These are phyloP conservation scores for Cephaloascus albidus DNA, from an alignment of 805 yeast species.

Conservation along the genomic window DNA sequence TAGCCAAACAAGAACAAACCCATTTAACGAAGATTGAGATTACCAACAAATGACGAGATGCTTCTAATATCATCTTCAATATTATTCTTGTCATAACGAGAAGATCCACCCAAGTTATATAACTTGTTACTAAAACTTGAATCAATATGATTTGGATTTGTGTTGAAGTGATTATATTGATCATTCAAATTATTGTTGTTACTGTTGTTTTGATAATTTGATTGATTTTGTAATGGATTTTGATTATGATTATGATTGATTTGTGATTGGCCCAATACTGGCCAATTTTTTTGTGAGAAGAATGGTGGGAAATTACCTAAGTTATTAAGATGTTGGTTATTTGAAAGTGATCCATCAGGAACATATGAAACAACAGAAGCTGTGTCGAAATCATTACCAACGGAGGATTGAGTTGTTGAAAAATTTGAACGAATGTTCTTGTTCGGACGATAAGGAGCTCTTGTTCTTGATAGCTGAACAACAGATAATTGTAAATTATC, in stretches of 20 bases:
- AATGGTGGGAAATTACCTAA: constrained; percentile 6
- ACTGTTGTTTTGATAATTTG: background rate
- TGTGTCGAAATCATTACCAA: constrained; percentile 21
- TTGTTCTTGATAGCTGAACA: constrained; percentile 36
- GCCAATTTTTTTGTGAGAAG: constrained; percentile 10
- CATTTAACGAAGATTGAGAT: constrained; percentile 12
- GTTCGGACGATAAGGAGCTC: background rate
- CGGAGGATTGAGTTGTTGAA: constrained; percentile 8
- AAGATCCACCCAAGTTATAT: constrained; percentile 9
- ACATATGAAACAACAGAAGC: constrained; percentile 27
- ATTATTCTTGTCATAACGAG: constrained; percentile 3
- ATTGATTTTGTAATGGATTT: too few relatives aligned
- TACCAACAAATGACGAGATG: constrained; percentile 29
- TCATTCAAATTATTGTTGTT: constrained; percentile 2
- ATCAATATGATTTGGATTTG: constrained; percentile 8
- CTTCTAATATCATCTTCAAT: constrained; percentile 25
- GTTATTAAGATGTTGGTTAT: constrained; percentile 4
- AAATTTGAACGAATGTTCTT: constrained; percentile 3
- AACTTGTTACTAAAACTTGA: constrained; percentile 25
- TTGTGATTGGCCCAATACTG: constrained; percentile 3
- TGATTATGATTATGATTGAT: too few relatives aligned
- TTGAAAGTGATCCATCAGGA: constrained; percentile 12
- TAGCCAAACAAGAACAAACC: too few relatives aligned
- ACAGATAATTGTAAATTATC: constrained; percentile 69
- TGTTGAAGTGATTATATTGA: constrained; percentile 3